Evolutionary conservation across 2,329 filamentous ascomycete genomes (phyloP), one percentile per base, ranked within the genome.

Genomic region (Gnomoniopsis sp.): DNA sequence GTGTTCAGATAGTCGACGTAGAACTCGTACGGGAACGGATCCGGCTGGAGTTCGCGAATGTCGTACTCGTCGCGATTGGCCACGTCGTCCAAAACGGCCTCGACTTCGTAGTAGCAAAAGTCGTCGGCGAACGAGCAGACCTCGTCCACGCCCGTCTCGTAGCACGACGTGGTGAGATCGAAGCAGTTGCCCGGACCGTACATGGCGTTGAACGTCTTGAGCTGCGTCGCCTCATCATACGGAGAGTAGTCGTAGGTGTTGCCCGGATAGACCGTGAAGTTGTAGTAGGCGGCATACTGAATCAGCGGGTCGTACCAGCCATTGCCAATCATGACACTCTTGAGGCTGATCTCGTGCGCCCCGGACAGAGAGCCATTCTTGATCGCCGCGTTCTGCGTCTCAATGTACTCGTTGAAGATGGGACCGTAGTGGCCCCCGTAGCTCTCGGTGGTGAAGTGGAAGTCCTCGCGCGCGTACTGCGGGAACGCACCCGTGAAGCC

Each of bases 401-500:
- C 70, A 60, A 81, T 77, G 62, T 80, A 80, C 30, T 73, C 71
- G 51, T 75, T 79, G 66, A 83, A 85, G 1, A 84, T 72, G 0
- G 83, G 84, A 0, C 74, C 82, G 64, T 84, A 85, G 61, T 85
- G 82, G 0, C 83, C 83, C 2, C 83, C 83, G 58, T 84, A 84
- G 43, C 75, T 79, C 67, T 85, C 82, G 0, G 80, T 82, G 0
- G 81, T 73, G 63, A 85, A 83, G 65, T 79, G 77, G 65, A 85
- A 80, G 0, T 77, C 78, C 47, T 77, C 72, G 21, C 77, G 71
- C 0, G 76, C 71, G 64, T 79, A 80, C 59, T 79, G 67, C 1
- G 77, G 83, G 66, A 87, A 86, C 0, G 78, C 83, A 2, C 83
- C 83, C 78, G 85, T 83, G 69, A 87, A 87, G 1, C 82, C 83